phyloP scores from a whole-genome alignment of 1,139 yeast species.

The Geotrichum citri-aurantii region DNA sequence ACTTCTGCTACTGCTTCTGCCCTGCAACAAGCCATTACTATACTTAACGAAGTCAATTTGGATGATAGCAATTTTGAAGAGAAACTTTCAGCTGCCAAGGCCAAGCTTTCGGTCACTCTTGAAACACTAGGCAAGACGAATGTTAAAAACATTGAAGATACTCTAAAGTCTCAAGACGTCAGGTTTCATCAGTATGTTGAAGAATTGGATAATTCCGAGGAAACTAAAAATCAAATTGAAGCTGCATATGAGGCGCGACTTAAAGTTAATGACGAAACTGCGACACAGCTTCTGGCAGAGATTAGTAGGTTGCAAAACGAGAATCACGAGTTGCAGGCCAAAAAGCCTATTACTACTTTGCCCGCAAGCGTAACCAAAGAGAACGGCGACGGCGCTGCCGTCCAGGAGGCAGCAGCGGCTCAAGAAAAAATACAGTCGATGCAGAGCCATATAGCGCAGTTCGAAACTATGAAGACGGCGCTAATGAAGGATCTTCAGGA shows the following conservation, averaged over 20 bases:
- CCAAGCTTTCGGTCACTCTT: background rate
- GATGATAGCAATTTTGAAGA: background rate
- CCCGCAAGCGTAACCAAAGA: background rate
- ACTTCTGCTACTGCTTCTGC: background rate
- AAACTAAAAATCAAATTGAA: conserved; percentile 15
- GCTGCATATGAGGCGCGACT: conserved; percentile 22
- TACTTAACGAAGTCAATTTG: conserved; percentile 3
- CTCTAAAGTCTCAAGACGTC: conserved; percentile 9
- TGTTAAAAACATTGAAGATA: conserved; percentile 3
- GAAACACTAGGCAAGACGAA: background rate
- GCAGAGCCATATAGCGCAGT: conserved; percentile 27
- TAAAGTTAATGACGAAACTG: conserved; percentile 25
- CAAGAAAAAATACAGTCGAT: conserved; percentile 24
- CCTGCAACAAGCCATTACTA: conserved; percentile 1
- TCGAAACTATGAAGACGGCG: conserved; percentile 36
- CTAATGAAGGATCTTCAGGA: conserved; percentile 42
- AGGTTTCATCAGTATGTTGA: conserved; percentile 11
- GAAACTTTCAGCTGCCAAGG: conserved; percentile 6
- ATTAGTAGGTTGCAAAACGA: conserved; percentile 22
- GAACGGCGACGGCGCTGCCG: background rate
- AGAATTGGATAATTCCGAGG: conserved; percentile 5
- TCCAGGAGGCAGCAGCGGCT: conserved; percentile 11
- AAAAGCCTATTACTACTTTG: background rate
- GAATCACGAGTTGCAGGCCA: conserved; percentile 18
- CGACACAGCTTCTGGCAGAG: conserved; percentile 24